Evolutionary conservation across 1,284 basidiomycete genomes (phyloP), one percentile per base, ranked within the genome.

Genomic region (Cutaneotrichosporon dermatis): DNA sequence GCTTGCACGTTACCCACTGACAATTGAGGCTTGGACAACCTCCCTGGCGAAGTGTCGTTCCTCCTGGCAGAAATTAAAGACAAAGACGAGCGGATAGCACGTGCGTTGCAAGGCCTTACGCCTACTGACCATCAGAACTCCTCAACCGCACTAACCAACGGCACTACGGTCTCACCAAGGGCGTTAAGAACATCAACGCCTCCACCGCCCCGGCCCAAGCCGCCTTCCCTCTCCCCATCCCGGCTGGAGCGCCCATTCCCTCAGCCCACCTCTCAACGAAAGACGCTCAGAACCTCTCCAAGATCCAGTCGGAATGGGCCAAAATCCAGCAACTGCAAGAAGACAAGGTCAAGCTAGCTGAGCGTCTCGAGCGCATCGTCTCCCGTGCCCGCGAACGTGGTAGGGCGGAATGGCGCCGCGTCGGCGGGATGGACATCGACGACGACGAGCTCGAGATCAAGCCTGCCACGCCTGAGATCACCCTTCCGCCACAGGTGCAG

Each of bases 11-110:
- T n/a, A 25, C 37, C 12, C 12, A n/a, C 13, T 41, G 13, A 43
- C 35, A 53, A 36, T 15, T 49, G 37, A 88, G 88, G 84, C 66
- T 80, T 90, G 35, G 88, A 90, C 64, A 90, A 89, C 69, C 79
- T 90, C 49, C 86, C 87, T 0, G 83, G 82, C 57, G 88, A 90
- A 73, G 83, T 89, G 6, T 83, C 84, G 39, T 85, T 86, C 71
- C 78, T 90, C 8, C 79, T 89, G 8, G 82, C 85, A 50, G 88
- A 90, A 75, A 88, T 90, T 54, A 66, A 67, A 55, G 82, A 82
- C 60, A 81, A 80, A 64, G 79, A 80, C 57, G 59, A 67, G 25
- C 58, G 73, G 39, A 75, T 77, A 25, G 68, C 68, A 50, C 68
- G 76, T 76, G 45, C 56, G 73, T 64, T 1, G n/a, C 15, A 25